A percentile compares a stretch with the other conserved stretches of the same genome.
These are phyloP conservation scores for Solanum appendiculatum DNA, from an alignment of 257 asterid genomes.

Conservation along the genomic window DNA sequence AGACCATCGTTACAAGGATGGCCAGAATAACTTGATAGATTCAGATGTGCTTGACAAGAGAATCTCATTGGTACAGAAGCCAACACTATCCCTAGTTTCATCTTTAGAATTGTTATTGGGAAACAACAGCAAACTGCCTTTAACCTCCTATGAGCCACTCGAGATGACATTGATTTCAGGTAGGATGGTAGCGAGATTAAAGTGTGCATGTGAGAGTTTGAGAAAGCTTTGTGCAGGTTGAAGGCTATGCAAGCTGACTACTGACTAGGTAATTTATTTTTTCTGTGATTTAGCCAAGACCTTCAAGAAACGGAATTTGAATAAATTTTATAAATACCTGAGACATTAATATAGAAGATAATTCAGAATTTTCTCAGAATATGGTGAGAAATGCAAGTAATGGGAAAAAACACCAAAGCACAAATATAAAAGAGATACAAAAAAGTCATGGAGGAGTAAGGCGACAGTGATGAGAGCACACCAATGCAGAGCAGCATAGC, in stretches of 20 bases:
- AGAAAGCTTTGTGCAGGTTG: neutral
- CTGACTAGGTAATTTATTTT: neutral
- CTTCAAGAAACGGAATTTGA: neutral
- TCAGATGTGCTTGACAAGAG: neutral
- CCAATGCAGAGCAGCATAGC: neutral
- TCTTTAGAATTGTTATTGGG: neutral
- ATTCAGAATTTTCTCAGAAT: neutral
- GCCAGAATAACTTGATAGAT: neutral
- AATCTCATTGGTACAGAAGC: neutral
- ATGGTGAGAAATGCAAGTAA: neutral
- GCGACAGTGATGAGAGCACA: neutral
- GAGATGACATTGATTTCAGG: neutral
- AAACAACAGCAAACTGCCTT: neutral
- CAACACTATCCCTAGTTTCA: neutral
- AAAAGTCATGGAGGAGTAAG: neutral
- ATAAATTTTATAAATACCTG: neutral
- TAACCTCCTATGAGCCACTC: neutral
- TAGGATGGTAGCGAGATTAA: neutral
- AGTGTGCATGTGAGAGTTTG: neutral
- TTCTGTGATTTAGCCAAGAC: neutral
- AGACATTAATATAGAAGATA: neutral
- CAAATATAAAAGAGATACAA: neutral
- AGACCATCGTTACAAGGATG: neutral
- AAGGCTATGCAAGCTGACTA: neutral
- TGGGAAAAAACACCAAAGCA: neutral